Conservation (phyloP, 805 yeast species). For the Candida ulmi region DNA sequence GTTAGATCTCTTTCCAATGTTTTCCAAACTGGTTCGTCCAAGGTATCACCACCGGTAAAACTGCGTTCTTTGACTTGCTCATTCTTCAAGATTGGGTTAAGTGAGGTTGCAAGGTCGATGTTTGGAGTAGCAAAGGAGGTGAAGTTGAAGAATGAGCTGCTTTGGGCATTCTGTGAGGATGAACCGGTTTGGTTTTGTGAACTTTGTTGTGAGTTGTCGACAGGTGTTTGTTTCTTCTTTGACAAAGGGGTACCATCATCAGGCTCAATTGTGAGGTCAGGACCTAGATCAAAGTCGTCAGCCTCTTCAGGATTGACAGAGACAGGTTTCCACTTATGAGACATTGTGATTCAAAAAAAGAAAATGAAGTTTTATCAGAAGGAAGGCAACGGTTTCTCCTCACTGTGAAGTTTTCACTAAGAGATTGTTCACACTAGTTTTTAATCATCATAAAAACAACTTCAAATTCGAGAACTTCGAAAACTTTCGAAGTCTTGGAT, state of each 20-base stretch:
- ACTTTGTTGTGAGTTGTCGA: slow-evolving; percentile 2
- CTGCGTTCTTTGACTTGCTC: slow-evolving; percentile 23
- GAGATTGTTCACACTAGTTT: slow-evolving; percentile 26
- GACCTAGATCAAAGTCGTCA: slow-evolving; percentile 24
- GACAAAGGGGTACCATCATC: slow-evolving; percentile 13
- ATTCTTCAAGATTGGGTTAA: slow-evolving; percentile 26
- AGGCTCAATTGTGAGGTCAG: slow-evolving; percentile 22
- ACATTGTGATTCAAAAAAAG: slow-evolving; percentile 9
- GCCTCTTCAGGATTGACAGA: slow-evolving; percentile 21
- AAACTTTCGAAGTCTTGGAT: no score
- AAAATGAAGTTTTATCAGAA: slow-evolving; percentile 17
- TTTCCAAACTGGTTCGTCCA: slow-evolving; percentile 61
- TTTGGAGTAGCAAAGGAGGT: slow-evolving; percentile 24
- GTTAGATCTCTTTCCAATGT: slow-evolving; percentile 45
- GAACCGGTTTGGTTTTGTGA: background rate
- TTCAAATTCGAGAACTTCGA: no score
- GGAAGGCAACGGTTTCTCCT: slow-evolving; percentile 26
- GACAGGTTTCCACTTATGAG: slow-evolving; percentile 24
- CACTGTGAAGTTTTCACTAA: slow-evolving; percentile 21
- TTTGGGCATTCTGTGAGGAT: background rate
- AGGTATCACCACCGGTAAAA: slow-evolving; percentile 60
- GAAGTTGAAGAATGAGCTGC: slow-evolving; percentile 22
- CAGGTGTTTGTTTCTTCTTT: slow-evolving; percentile 1
- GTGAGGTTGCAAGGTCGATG: slow-evolving; percentile 24
- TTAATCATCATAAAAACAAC: slow-evolving; percentile 17